Percentiles rank a stretch among this genome's conserved stretches.
These are phyloP conservation scores for Pythium periplocum DNA, from an alignment of 352 stramenopile genomes.

Conservation along the genomic window DNA sequence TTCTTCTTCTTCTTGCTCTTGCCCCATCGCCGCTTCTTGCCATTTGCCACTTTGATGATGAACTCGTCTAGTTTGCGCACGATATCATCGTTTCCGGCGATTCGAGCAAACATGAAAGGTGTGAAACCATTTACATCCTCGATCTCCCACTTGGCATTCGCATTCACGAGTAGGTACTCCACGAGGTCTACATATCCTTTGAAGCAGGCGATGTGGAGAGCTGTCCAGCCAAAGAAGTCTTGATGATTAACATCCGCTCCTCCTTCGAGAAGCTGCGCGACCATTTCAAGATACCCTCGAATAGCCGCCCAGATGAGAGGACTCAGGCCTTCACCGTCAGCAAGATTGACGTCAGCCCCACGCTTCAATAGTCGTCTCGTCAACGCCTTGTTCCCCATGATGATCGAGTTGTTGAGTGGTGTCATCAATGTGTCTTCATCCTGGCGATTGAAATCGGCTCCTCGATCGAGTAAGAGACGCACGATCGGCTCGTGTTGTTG, in stretches of 20 bases:
- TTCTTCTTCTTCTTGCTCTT: conserved; percentile 16
- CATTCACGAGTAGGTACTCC: conserved; percentile 61
- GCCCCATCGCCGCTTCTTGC: conserved; percentile 22
- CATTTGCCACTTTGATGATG: conserved; percentile 23
- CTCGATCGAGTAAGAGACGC: conserved; percentile 62
- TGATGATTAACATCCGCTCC: conserved; percentile 56
- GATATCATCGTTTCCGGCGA: conserved; percentile 60
- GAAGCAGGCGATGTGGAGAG: conserved; percentile 69
- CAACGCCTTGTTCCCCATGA: conserved; percentile 82
- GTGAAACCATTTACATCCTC: conserved; percentile 72
- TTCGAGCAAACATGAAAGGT: conserved; percentile 60
- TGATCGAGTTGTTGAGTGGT: conserved; percentile 66
- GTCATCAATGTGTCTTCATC: conserved; percentile 49
- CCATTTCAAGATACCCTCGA: conserved; percentile 71
- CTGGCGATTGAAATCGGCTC: conserved; percentile 57
- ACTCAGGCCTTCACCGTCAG: conserved; percentile 56
- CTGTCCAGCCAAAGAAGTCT: conserved; percentile 59
- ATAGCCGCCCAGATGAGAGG: conserved; percentile 59
- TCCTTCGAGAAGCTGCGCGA: conserved; percentile 54
- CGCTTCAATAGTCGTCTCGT: conserved; percentile 49
- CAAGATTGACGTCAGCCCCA: conserved; percentile 47
- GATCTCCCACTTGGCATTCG: conserved; percentile 28
- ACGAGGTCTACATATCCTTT: conserved; percentile 66
- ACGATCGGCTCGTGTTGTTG: conserved; percentile 70
- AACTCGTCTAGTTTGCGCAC: conserved; percentile 56